These are phyloP conservation scores for Lathyrus oleraceus DNA, from an alignment of 306 rosid genomes.

Conservation along the genomic window DNA sequence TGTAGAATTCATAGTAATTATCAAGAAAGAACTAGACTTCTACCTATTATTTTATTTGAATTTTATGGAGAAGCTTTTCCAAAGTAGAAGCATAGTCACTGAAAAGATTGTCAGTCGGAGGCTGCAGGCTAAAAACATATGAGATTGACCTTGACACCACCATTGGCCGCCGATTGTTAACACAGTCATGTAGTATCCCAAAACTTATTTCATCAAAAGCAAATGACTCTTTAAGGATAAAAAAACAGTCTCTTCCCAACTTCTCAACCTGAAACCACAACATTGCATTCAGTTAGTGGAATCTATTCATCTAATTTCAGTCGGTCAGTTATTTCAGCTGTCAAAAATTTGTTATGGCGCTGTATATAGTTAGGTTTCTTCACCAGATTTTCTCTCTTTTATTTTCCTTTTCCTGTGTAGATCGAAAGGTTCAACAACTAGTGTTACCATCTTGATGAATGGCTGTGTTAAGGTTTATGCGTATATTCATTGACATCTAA, in stretches of 20 bases:
- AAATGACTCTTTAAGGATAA: conserved; percentile 65
- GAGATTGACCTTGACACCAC: conserved; percentile 59
- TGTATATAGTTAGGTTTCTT: neutral
- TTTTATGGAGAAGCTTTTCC: conserved; percentile 29
- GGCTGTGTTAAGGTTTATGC: conserved; percentile 4
- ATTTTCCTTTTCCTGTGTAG: neutral
- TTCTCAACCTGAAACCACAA: conserved; percentile 71
- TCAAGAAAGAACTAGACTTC: neutral
- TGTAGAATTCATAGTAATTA: neutral
- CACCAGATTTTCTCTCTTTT: neutral
- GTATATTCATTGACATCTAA: neutral
- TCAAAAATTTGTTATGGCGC: neutral
- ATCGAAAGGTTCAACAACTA: neutral
- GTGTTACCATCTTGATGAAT: conserved; percentile 8
- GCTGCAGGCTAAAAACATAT: conserved; percentile 58
- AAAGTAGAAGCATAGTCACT: conserved; percentile 47
- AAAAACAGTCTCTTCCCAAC: conserved; percentile 71
- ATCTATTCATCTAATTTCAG: neutral
- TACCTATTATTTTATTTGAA: conserved; percentile 24
- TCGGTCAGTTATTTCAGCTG: neutral
- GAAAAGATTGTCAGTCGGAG: conserved; percentile 46
- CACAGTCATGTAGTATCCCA: conserved; percentile 55
- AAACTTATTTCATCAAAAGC: conserved; percentile 67
- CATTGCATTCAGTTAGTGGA: conserved; percentile 9
- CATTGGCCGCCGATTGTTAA: conserved; percentile 50